Conservation (phyloP, 495 filamentous ascomycete species). For the Tuber aestivum region DNA sequence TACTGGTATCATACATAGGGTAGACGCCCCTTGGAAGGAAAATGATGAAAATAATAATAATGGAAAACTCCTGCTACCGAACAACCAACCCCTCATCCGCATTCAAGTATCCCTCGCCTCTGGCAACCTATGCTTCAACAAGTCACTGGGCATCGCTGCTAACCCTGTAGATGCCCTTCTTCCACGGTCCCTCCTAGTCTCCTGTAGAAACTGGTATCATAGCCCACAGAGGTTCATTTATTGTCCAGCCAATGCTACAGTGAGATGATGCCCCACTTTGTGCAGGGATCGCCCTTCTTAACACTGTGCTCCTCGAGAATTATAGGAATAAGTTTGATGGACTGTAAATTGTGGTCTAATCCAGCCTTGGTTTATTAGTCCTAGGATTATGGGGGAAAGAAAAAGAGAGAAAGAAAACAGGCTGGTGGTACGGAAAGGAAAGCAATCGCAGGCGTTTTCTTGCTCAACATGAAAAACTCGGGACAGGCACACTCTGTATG, state of each 20-base stretch:
- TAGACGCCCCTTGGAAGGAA: not conserved
- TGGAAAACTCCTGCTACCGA: no score
- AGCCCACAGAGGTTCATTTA: not conserved
- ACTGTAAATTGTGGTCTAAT: not conserved
- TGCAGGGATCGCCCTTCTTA: not conserved
- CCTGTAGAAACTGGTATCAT: not conserved
- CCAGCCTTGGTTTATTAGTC: not conserved
- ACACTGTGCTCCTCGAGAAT: not conserved
- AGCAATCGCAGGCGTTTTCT: not conserved
- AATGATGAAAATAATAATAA: no score
- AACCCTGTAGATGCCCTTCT: not conserved
- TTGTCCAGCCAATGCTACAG: not conserved
- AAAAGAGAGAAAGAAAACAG: not conserved
- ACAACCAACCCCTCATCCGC: no score
- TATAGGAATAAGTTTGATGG: not conserved
- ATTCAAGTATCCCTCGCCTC: no score
- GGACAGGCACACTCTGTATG: not conserved
- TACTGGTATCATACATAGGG: not conserved
- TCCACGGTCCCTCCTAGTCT: not conserved
- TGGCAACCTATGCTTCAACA: no score
- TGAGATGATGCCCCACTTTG: not conserved
- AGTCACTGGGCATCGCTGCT: not conserved
- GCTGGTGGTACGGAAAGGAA: not conserved
- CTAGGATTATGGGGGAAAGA: not conserved
- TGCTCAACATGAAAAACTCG: not conserved